Base-by-base conservation (phyloP, 106 monocot genomes). In the Cymbidium sinense region DNA sequence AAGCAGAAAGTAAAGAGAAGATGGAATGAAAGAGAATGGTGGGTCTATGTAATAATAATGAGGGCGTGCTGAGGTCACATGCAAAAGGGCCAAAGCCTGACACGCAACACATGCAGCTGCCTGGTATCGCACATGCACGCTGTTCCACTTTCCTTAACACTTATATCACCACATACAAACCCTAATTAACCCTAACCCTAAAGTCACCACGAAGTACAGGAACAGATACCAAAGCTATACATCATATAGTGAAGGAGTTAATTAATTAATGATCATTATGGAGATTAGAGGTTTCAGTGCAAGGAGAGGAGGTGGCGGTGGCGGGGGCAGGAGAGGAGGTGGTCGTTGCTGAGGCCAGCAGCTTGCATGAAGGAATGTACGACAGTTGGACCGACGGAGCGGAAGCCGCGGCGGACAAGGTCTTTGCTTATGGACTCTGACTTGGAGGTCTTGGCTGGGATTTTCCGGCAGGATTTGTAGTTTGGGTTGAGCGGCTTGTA, bases 331-430 rank as follows among this genome's bases (percentile, higher is more conserved):
- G 88, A 84, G 81, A 87, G 18, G 75, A 96, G 79, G 81, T 96
- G 95, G 78, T 93, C 95, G 76, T 93, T 93, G 77, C 93, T 91
- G 61, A 96, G 82, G 8, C 95, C 95, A 70, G 87, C 93, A 17
- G 93, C 91, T 72, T 96, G 95, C 93, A 96, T 96, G 93, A 96
- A 93, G 64, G 89, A 93, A 77, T 93, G 93, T 20, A 93, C 62
- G 81, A 93, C 85, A 6, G 95, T 96, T 2, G 95, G 93, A 29
- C 95, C 95, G 39, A 91, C 95, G 64, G 87, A 87, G 2, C 95
- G 93, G 81, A 96, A 93, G 34, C 95, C 95, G 3, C 93, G 85
- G 62, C 91, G 87, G 33, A 96, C 84, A 81, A 96, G 85, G 74
- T 96, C 93, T 76, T 91, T 96, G 89, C 93, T 93, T 27, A 96